These are phyloP conservation scores for Rhizophagus prolifer DNA, from an alignment of 192 early-diverging fungal species.

Conservation along the genomic window DNA sequence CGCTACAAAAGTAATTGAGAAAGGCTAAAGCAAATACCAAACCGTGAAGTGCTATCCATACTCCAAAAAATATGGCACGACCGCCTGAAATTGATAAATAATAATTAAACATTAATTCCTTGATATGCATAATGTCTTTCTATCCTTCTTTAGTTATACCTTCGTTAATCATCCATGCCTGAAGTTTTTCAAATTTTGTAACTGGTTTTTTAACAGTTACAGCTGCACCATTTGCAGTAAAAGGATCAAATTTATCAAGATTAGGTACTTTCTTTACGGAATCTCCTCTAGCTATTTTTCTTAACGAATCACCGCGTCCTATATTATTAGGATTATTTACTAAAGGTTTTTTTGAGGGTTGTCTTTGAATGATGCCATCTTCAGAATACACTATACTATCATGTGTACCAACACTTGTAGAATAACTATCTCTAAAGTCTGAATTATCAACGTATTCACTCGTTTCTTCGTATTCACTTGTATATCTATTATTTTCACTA, in stretches of 20 bases:
- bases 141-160: conserved; percentile 43
- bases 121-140: not conserved
- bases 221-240: not conserved
- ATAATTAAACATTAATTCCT: not conserved
- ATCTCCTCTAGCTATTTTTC: conserved; percentile 7
- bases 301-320: not conserved
- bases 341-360: conserved; percentile 4
- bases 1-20: conserved; percentile 60
- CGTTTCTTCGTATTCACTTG: not conserved
- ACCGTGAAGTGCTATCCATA: conserved; percentile 62
- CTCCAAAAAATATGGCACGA: conserved; percentile 42
- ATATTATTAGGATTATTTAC: not conserved
- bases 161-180: conserved; percentile 51
- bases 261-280: not conserved
- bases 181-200: conserved; percentile 34
- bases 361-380: not conserved
- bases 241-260: conserved; percentile 20
- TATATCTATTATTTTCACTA: not conserved
- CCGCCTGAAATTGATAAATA: conserved; percentile 31
- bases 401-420: not conserved
- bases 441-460: not conserved
- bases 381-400: not conserved
- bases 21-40: conserved; percentile 58
- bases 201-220: not conserved
- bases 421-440: not conserved